A percentile compares a stretch with the other conserved stretches of the same genome.
These are phyloP conservation scores for Claviceps quebecensis DNA, from an alignment of 2,329 filamentous ascomycete species.

Conservation along the genomic window DNA sequence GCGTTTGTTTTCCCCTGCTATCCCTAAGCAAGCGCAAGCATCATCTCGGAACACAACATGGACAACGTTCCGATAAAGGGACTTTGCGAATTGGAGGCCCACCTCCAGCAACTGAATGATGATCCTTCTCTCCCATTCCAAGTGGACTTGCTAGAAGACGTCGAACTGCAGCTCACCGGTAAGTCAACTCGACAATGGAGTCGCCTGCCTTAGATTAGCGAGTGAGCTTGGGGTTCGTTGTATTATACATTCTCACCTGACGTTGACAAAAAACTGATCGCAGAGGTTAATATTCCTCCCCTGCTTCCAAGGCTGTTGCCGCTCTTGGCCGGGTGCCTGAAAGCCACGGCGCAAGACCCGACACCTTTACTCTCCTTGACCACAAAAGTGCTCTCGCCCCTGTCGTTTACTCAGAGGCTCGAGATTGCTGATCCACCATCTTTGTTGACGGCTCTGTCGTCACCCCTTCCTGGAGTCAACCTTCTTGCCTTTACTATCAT, in stretches of 20 bases:
- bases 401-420: constrained; percentile 37
- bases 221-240: background rate
- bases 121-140: constrained; percentile 29
- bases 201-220: background rate
- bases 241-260: background rate
- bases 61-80: constrained; percentile 34
- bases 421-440: constrained; percentile 36
- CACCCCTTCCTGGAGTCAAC: constrained; percentile 41
- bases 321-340: constrained; percentile 37
- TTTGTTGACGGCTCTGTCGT: constrained; percentile 37
- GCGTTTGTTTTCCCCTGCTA: background rate
- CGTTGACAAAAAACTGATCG: background rate
- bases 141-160: constrained; percentile 41
- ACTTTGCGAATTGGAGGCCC: constrained; percentile 38
- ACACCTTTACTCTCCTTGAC: constrained; percentile 36
- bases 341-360: constrained; percentile 35
- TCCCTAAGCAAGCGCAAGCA: constrained; percentile 15
- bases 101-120: constrained; percentile 35
- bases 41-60: constrained; percentile 24
- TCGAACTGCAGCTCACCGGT: constrained; percentile 45
- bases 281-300: constrained; percentile 37
- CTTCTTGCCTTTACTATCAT: constrained; percentile 43
- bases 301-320: constrained; percentile 40
- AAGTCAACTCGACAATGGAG: constrained; percentile 1
- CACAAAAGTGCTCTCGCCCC: constrained; percentile 39